Conservation (phyloP, 78 protist species). For the Speleostelium caveatum region DNA sequence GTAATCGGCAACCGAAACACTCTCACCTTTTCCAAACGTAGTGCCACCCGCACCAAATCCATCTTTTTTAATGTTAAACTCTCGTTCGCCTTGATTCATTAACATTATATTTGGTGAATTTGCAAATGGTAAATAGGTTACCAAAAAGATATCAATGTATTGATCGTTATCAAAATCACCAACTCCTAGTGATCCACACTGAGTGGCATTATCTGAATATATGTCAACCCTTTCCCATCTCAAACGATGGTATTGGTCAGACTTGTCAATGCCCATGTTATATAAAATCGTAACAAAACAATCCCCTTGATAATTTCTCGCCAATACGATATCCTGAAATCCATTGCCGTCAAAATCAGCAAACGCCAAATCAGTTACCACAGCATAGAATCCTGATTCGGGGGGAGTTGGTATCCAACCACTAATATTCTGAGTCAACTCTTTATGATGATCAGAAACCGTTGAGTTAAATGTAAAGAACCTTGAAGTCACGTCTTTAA, state of each 20-base stretch:
- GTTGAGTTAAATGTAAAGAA: constrained; percentile 19
- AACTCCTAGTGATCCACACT: constrained; percentile 46
- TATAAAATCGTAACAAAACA: constrained; percentile 36
- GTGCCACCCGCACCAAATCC: constrained; percentile 67
- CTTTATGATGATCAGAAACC: not conserved
- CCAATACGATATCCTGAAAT: constrained; percentile 34
- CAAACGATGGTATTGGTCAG: not conserved
- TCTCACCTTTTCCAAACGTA: constrained; percentile 65
- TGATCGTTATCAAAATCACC: constrained; percentile 56
- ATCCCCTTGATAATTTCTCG: constrained; percentile 37
- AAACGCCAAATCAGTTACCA: constrained; percentile 46
- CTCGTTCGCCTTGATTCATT: not conserved
- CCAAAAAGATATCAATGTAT: constrained; percentile 24
- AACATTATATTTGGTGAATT: constrained; percentile 55
- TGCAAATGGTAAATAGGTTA: constrained; percentile 40
- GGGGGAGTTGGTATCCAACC: constrained; percentile 51
- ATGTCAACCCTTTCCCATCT: constrained; percentile 26
- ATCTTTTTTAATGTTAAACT: constrained; percentile 4
- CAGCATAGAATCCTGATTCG: constrained; percentile 13
- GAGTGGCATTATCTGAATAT: not conserved
- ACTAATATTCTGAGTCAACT: not conserved
- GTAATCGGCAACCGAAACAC: constrained; percentile 41
- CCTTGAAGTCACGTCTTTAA: constrained; percentile 28
- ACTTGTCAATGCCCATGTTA: not conserved
- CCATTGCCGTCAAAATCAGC: constrained; percentile 62